A percentile compares a stretch with the other conserved stretches of the same genome.
Conservation (phyloP, 495 filamentous ascomycete species). For the Penicillium arizonense region DNA sequence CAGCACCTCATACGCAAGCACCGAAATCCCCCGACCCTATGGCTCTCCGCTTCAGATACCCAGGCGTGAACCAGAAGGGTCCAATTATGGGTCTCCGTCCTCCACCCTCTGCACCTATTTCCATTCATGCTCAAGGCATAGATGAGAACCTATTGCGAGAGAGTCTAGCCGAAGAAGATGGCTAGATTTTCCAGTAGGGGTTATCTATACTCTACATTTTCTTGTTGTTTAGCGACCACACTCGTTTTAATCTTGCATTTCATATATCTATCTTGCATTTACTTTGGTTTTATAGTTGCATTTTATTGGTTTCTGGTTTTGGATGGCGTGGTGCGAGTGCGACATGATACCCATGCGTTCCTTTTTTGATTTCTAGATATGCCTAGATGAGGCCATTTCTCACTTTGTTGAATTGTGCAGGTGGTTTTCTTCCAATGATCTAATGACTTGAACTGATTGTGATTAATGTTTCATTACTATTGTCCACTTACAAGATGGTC, state of each 20-base stretch:
- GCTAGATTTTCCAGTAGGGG: neutral
- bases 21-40: neutral
- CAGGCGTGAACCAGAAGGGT: constrained; percentile 50
- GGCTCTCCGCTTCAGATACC: constrained; percentile 32
- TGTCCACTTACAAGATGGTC: too few species aligned
- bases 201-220: constrained; percentile 1
- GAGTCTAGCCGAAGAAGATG: constrained; percentile 35
- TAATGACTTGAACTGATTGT: neutral
- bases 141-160: constrained; percentile 42
- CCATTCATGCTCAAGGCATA: constrained; percentile 33
- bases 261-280: constrained; percentile 5
- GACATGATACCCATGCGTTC: constrained; percentile 10
- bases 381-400: constrained; percentile 1
- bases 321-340: constrained; percentile 2
- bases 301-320: constrained; percentile 6
- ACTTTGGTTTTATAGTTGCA: neutral
- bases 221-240: constrained; percentile 5
- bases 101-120: constrained; percentile 28
- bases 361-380: constrained; percentile 4
- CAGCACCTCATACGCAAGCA: neutral
- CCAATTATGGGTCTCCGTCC: constrained; percentile 42
- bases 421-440: neutral
- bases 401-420: neutral
- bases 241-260: constrained; percentile 7
- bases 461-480: too few species aligned